Evolutionary conservation across 176 grass and related monocot species (phyloP), one percentile per base, ranked within the genome.

Genomic region (Coix lacrymajobi): DNA sequence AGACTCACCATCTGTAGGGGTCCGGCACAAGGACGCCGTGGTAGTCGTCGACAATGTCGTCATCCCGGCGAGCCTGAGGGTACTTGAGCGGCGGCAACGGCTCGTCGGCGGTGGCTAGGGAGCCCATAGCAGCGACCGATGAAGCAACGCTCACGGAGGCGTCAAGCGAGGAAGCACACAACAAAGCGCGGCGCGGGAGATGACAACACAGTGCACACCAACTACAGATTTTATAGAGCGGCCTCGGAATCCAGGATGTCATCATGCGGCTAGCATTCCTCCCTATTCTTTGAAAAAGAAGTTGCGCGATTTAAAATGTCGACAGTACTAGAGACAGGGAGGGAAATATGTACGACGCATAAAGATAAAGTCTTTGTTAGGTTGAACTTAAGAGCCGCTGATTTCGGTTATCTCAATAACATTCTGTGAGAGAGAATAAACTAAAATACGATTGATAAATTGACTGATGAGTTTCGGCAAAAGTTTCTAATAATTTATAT

Each of bases 1-100:
- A 15, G 30, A 65, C 88, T 91, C 48, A 97, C 95, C 92, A 93
- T 92, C 92, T 90, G 69, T 97, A 97, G 1, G 92, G 95, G 30
- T 97, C 95, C 40, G 84, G 81, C 57, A 97, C 88, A 15, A 52
- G 78, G n/a, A 97, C 92, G 30, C 92, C 95, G 30, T 94, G 92
- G 86, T 91, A 94, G 51, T 91, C 73, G 71, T 97, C 95, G 2
- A 89, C 90, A 60, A 93, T 84, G 78, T 75, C 84, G n/a, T 80
- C 84, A 66, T 93, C 92, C 1, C 92, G 92, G 69, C 90, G 88
- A 16, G 84, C 82, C 8, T 85, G 15, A n/a, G 92, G 95, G 71
- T 97, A 97, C n/a, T 49, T 52, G 78, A 94, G 86, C 3, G 37
- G 75, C 46, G 66, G 71, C 51, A 84, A 8, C n/a, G 73, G 83